A percentile compares a stretch with the other conserved stretches of the same genome.
Conservation (phyloP, 495 filamentous ascomycete species). For the Penicillium steckii region DNA sequence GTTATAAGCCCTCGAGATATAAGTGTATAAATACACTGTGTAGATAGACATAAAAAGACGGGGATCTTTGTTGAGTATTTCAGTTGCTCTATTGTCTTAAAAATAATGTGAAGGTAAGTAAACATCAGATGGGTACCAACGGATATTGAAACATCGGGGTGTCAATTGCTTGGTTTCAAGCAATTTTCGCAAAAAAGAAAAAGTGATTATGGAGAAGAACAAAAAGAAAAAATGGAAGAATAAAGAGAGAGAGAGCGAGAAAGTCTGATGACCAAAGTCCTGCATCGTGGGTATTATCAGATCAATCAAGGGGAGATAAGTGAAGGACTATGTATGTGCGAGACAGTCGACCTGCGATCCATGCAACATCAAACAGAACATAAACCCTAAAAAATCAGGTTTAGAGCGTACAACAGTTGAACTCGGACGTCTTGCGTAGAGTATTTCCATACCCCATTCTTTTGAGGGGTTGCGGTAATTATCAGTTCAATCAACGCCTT, state of each 20-base stretch:
- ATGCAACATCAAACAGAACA: slow-evolving; percentile 19
- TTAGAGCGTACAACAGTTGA: slow-evolving; percentile 2
- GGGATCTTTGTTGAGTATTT: no score
- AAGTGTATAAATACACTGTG: no score
- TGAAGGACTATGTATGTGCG: slow-evolving; percentile 24
- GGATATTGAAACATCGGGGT: no score
- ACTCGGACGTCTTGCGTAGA: background rate
- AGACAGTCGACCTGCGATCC: slow-evolving; percentile 32
- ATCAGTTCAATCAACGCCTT: background rate
- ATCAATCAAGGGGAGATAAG: slow-evolving; percentile 10
- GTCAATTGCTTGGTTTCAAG: no score
- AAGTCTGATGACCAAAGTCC: slow-evolving; percentile 12
- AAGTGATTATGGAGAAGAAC: background rate
- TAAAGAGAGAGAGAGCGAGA: slow-evolving; percentile 2
- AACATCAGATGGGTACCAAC: no score
- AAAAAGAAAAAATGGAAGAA: slow-evolving; percentile 3
- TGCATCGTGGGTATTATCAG: slow-evolving; percentile 30
- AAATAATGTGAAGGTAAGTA: no score
- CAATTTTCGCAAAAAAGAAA: no score
- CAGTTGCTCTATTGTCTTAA: no score
- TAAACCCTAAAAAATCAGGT: slow-evolving; percentile 5
- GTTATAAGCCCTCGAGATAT: no score
- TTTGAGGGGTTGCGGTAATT: background rate
- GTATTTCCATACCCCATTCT: background rate
- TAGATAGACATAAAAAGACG: no score